Base-by-base conservation (phyloP, 2,329 filamentous ascomycete genomes). In the Stagonosporopsis tanaceti region DNA sequence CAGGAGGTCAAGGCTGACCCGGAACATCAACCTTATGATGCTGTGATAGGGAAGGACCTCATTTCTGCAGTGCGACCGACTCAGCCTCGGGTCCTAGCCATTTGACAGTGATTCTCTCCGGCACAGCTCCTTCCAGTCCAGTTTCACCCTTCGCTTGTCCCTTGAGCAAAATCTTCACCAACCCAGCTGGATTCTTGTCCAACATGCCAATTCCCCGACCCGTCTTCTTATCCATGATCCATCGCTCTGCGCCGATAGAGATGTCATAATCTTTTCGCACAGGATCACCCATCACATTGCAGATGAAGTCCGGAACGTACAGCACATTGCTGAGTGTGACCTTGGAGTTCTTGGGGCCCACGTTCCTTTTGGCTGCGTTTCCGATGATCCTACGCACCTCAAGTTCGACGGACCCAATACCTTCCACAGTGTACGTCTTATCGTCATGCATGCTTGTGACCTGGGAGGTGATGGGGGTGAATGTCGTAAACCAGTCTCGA, bases 201-300 rank as follows among this genome's bases (percentile, higher is more conserved):
- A 51, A 30, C 30, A 44, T 51, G 2, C 48, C 48, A 6, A 44
- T 42, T 6, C 48, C 48, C 4, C 48, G 38, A n/a, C 48, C 48
- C 2, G 48, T 51, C 15, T 51, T 51, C 32, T 51, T 51, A 14
- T 51, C 48, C 48, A 51, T 51, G 14, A 51, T 51, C 48, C 48
- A 51, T 3, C 48, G 48, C 20, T 51, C 48, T 20, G 48, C 48
- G 9, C 48, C 48, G 8, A 51, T 51, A n/a, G 48, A 51, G 30
- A 51, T 44, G 30, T 51, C 48, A n/a, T 51, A 51, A n/a, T 51
- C 48, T 15, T 51, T 22, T 28, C 48, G 28, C 11, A 51, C 48
- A n/a, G 39, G 20, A 22, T 42, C 25, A 22, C 48, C 48, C 48
- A 51, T 44, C 30, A 51, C 39, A 14, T 51, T 51, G 48, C 48